Evolutionary conservation across 225 moss, liverwort and hornwort genomes (phyloP).

Genomic region (Antitrichia curtipendula): DNA sequence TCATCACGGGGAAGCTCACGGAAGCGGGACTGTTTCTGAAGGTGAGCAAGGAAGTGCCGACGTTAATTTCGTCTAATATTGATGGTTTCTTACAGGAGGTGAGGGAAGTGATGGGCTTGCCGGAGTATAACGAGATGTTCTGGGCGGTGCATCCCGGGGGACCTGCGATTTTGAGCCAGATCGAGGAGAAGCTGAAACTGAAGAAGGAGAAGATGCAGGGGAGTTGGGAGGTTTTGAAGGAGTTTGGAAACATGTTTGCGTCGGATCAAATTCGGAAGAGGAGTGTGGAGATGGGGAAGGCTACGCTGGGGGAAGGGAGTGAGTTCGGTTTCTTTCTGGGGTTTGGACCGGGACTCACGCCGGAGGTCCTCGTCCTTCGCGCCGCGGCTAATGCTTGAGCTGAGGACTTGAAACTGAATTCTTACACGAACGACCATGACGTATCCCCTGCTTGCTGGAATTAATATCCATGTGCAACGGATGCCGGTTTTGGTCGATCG

Average conservation of each 20-base stretch:
- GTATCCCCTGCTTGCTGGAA: not conserved
- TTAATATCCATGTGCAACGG: not conserved
- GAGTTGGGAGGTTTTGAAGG: not conserved
- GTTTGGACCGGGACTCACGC: not conserved
- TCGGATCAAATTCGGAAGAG: not conserved
- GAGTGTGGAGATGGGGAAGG: not conserved
- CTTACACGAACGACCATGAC: not conserved
- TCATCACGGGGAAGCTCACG: not conserved
- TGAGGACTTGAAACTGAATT: not conserved
- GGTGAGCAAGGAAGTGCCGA: not conserved
- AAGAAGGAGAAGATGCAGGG: not conserved
- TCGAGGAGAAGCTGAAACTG: not conserved
- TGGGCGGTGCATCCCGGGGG: constrained; percentile 4
- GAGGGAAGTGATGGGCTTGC: not conserved
- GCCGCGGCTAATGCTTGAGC: not conserved
- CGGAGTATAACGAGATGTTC: not conserved
- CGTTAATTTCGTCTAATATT: not conserved
- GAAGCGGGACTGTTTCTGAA: not conserved
- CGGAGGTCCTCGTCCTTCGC: not conserved
- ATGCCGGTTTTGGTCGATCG: not conserved
- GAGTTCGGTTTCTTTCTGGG: not conserved
- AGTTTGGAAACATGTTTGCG: not conserved
- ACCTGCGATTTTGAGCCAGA: not conserved
- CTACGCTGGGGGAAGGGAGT: not conserved
- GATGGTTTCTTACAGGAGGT: not conserved